Evolutionary conservation across 2,329 filamentous ascomycete species (phyloP).

Genomic region (Coniella lustricola): DNA sequence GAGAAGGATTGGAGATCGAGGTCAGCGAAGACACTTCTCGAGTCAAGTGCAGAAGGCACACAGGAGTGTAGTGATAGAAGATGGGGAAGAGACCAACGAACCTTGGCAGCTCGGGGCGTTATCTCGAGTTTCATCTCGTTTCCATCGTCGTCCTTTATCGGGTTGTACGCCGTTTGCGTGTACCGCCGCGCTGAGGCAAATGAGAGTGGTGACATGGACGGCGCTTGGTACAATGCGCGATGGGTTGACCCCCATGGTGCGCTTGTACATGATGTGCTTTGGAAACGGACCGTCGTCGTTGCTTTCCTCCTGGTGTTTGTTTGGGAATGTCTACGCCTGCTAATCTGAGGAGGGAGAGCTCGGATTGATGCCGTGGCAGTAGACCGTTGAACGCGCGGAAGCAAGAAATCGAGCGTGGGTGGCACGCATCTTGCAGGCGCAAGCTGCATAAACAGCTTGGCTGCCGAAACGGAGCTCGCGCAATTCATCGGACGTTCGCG

Average conservation of each 20-base stretch:
- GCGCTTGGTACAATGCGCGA: not conserved
- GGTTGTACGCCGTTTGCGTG: conserved; percentile 57
- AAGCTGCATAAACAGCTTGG: conserved; percentile 27
- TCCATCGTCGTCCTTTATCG: conserved; percentile 72
- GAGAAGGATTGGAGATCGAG: not conserved
- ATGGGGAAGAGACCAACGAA: conserved; percentile 35
- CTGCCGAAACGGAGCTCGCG: conserved; percentile 20
- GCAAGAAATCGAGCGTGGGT: conserved; percentile 35
- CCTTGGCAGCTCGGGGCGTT: conserved; percentile 72
- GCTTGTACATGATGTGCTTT: not conserved
- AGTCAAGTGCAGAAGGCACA: not conserved
- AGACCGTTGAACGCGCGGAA: conserved; percentile 22
- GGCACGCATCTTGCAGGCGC: conserved; percentile 17
- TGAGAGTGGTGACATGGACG: conserved; percentile 22
- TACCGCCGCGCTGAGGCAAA: conserved; percentile 28
- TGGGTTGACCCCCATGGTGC: not conserved
- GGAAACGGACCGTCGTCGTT: not conserved
- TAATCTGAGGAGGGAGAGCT: conserved; percentile 10
- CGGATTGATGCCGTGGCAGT: conserved; percentile 11
- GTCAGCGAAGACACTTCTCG: not conserved
- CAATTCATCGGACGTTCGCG: conserved; percentile 6
- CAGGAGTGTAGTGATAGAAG: not conserved
- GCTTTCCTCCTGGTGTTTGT: not conserved
- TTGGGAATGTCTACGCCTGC: no score
- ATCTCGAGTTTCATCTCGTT: conserved; percentile 80